Base-by-base conservation (phyloP, 2,329 filamentous ascomycete species). In the Neofusicoccum cordaticola region DNA sequence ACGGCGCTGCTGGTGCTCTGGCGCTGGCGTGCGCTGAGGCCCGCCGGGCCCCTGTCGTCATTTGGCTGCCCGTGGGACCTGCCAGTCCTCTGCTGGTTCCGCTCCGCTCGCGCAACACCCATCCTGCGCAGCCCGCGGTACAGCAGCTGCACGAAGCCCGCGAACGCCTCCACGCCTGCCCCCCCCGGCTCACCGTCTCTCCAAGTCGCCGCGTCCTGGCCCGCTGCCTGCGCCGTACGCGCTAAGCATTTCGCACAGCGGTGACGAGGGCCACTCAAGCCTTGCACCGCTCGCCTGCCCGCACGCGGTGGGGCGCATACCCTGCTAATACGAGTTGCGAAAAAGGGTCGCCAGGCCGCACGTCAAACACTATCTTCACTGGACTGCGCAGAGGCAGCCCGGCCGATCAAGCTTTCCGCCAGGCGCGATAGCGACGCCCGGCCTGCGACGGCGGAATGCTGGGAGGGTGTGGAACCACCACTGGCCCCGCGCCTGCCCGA, bases 271-370 rank as follows among this genome's bases (percentile, higher is more conserved):
- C 53, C 53, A 34, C 39, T 57, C 53, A 37, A 57, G 53, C 53
- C 53, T 42, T 45, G 39, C 51, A 41, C 51, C 22, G 51, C 53
- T 57, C 53, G 53, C 53, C 53, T 57, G 53, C 53, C 53, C 53
- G 53, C 53, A 44, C 53, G 53, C 53, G 41, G 53, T 57, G 53
- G 53, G 53, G 39, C 53, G 53, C 53, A 41, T 57, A 42, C 53
- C 53, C 53, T 39, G 53, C 39, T 22, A 57, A 57, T 57, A 57
- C 53, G 53, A 57, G 39, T 42, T 42, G 53, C 53, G 39, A 57
- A 57, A 48, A 57, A 57, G 53, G 53, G 53, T 57, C 53, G 53
- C 53, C 53, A 31, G 53, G 6, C 53, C 53, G 53, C 53, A 57
- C 53, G 53, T 35, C 53, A 44, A 57, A 45, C 39, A 42, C 39